Evolutionary conservation across 208 protist genomes (phyloP), one percentile per base, ranked within the genome.

Genomic region (Angomonas deanei): DNA sequence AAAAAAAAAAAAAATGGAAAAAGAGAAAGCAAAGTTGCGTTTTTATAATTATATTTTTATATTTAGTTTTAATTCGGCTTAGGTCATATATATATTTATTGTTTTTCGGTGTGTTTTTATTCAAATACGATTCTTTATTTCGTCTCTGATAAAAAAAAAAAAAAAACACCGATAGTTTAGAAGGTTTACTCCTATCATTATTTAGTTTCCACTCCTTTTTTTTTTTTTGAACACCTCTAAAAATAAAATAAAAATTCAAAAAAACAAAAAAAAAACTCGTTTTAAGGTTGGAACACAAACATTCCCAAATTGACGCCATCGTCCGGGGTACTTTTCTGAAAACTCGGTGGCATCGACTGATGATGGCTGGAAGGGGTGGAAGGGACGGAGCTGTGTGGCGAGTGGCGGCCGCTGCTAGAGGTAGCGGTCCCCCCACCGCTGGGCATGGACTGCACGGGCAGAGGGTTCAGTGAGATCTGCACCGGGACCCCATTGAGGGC

Each of bases 141-240:
- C 21, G 15, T 21, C 36, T 64, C 24, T 32, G 3, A 57, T 28
- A 66, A 53, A 73, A 64, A 68, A 56, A 68, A 30, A 69, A 46
- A 62, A 64, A 42, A 23, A 70, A 59, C 49, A n/a, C n/a, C n/a
- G n/a, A n/a, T n/a, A n/a, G n/a, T n/a, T n/a, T 39, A 46, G 21
- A 47, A n/a, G 32, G 42, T 30, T 19, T 61, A 54, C 28, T 15
- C 34, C 39, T 21, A 56, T 6, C 28, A 56, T 56, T 30, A 19
- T 56, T 56, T 26, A 28, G 8, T 53, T 53, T 23, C 19, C 23
- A 24, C 10, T 28, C 11, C 47, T 28, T 53, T 26, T 17, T 26
- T 53, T 53, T 53, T 53, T 53, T 26, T 53, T 26, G 6, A 23
- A 28, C 23, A 8, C 5, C 21, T 53, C 21, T 26, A 28, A 53